Evolutionary conservation across 768 basidiomycete genomes (phyloP), one percentile per base, ranked within the genome.

Genomic region (Agaricus subrufescens): DNA sequence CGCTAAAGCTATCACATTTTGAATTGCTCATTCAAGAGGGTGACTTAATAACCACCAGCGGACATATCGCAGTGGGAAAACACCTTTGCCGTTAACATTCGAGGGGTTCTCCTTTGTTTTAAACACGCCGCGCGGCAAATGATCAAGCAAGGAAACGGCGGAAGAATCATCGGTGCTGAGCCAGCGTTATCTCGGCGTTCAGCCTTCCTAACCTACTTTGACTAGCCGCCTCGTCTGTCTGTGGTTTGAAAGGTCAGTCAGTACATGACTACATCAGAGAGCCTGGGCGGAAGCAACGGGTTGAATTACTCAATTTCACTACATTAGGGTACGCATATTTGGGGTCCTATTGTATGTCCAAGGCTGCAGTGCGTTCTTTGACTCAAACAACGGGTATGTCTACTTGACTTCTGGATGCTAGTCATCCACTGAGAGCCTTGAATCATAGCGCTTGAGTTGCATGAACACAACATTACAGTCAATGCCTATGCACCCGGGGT

Each of bases 121-220:
- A 83, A 85, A 53, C 74, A 84, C 57, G 86, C 84, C 2, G 84
- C 82, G 14, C 70, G 69, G 50, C 79, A 82, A 60, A 87, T 87
- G 86, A 67, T 68, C 25, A 73, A 83, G 11, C 80, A 81, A 66
- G 74, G 77, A 0, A 66, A 66, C 3, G 76, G 82, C 11, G 82
- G 85, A 1, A 72, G 79, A 23, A 81, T 87, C 57, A 75, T 86
- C 29, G 79, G 76, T 58, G 44, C 4, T 44, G 2, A 14, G 9
- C 0, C 14, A 5, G 15, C n/a, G 3, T 23, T 48, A 10, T 31
- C 15, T 8, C 7, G 4, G 9, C 14, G 3, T n/a, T 23, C 27
- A 19, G 37, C n/a, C 9, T 12, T 53, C 23, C 3, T 42, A 9
- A 3, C 30, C 23, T 40, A 42, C 15, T 12, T 6, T 42, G 12